Evolutionary conservation across 495 filamentous ascomycete species (phyloP).

Genomic region (Aspergillus wentii): DNA sequence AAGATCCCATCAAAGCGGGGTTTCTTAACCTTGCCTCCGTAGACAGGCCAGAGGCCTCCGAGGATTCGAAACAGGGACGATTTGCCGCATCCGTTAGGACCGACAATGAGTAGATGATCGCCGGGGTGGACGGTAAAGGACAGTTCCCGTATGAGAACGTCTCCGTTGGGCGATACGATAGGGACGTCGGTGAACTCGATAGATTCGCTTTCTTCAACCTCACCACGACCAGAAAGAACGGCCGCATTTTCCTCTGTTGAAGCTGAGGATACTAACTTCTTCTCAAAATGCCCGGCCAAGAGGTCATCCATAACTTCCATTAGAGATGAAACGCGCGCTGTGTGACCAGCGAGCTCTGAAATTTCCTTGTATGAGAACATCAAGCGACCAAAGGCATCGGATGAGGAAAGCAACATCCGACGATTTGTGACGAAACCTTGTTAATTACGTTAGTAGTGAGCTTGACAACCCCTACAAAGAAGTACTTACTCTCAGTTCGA

Average conservation of each 20-base stretch:
- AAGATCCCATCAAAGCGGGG: constrained; percentile 88
- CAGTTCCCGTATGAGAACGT: constrained; percentile 76
- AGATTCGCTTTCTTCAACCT: constrained; percentile 67
- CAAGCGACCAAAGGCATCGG: constrained; percentile 90
- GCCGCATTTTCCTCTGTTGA: constrained; percentile 70
- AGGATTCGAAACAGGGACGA: constrained; percentile 93
- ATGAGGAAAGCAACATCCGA: constrained; percentile 82
- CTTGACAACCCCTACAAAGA: not conserved
- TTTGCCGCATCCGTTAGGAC: constrained; percentile 96
- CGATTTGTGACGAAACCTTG: constrained; percentile 89
- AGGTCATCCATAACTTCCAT: constrained; percentile 95
- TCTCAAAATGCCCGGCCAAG: constrained; percentile 81
- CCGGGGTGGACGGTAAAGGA: constrained; percentile 82
- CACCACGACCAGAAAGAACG: constrained; percentile 73
- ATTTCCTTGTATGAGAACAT: constrained; percentile 99
- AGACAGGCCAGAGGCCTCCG: constrained; percentile 97
- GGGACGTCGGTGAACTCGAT: constrained; percentile 90
- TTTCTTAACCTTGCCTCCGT: constrained; percentile 87
- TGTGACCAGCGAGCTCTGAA: constrained; percentile 91
- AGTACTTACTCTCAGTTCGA: constrained; percentile 71
- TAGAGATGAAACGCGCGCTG: constrained; percentile 81
- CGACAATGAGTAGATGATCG: constrained; percentile 90
- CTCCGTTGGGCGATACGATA: constrained; percentile 96
- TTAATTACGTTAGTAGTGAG: constrained; percentile 4
- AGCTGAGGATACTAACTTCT: constrained; percentile 89